Evolutionary conservation across 371 early-diverging fungal genomes (phyloP).

Genomic region (Coemansia linderi): DNA sequence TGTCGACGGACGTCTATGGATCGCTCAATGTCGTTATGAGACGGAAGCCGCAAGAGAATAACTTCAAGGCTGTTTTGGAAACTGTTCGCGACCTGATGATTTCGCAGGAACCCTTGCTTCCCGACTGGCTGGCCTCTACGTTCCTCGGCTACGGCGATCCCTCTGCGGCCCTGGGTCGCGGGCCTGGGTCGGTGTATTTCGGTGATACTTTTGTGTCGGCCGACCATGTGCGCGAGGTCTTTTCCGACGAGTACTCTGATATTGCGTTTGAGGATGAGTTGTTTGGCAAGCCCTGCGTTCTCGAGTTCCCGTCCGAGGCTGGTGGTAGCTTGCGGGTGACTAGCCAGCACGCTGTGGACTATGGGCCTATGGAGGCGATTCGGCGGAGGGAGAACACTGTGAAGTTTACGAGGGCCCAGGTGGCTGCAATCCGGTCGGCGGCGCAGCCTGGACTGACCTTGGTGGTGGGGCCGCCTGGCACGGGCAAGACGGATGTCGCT

Average conservation of each 20-base stretch:
- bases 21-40: slow-evolving; percentile 89
- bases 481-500: slow-evolving; percentile 96
- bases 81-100: slow-evolving; percentile 80
- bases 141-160: slow-evolving; percentile 95
- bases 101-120: slow-evolving; percentile 61
- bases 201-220: slow-evolving; percentile 85
- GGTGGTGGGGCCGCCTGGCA: slow-evolving; percentile 94
- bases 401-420: slow-evolving; percentile 85
- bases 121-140: slow-evolving; percentile 86
- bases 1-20: slow-evolving; percentile 62
- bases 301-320: slow-evolving; percentile 52
- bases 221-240: slow-evolving; percentile 74
- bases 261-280: slow-evolving; percentile 26
- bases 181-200: slow-evolving; percentile 66
- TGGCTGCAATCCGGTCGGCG: slow-evolving; percentile 84
- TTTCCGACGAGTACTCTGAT: slow-evolving; percentile 57
- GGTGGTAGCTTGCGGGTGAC: slow-evolving; percentile 3
- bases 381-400: slow-evolving; percentile 69
- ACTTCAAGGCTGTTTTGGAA: slow-evolving; percentile 88
- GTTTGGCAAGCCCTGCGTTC: slow-evolving; percentile 60
- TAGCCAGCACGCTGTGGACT: slow-evolving; percentile 41
- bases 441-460: slow-evolving; percentile 80
- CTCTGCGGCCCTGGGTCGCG: slow-evolving; percentile 60
- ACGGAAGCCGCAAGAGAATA: slow-evolving; percentile 84
- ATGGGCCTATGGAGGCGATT: slow-evolving; percentile 77